Evolutionary conservation across 1,139 yeast genomes (phyloP), one percentile per base, ranked within the genome.

Genomic region (Cylindricascospora bacillispora): DNA sequence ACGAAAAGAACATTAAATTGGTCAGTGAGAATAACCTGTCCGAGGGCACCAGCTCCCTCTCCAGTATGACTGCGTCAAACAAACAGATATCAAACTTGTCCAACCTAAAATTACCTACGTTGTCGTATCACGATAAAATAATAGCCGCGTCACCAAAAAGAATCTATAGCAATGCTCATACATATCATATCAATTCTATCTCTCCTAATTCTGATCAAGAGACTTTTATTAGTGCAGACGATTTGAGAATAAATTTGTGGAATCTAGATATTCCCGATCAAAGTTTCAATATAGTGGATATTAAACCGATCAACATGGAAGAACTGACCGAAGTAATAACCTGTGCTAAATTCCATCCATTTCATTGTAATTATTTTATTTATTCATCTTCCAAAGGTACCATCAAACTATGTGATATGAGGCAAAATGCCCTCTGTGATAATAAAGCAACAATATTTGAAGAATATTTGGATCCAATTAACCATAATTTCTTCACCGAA

Each of bases 291-390:
- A 86, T 92, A 45, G 98, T 92, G 37, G 98, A 92, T 58, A 92
- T 92, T 49, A 86, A 92, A 57, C 99, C 99, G 5, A 82, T 89
- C 13, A 85, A 86, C 57, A 92, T 92, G 98, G 99, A 92, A 61
- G 99, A 92, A 59, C 70, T 92, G 49, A 89, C 98, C 10, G 98
- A 92, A 57, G 98, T 92, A 32, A 89, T 92, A 43, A 92, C 99
- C n/a, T 73, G 92, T 47, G 93, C 97, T 3, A 95, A 86, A 56
- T 89, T 92, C 62, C 98, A 92, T 56, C 98, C 99, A 11, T 62
- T 63, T 32, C 78, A 79, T 54, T 92, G 99, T 63, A 89, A 89
- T 56, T 64, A 81, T 49, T 89, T 92, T 57, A 85, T 89, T 92
- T 89, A 89, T 60, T 78, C 95, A n/a, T 80, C 93, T 10, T 80